A percentile compares a stretch with the other conserved stretches of the same genome.
Evolutionary conservation across 2,329 filamentous ascomycete genomes (phyloP).

Genomic region (Aspergillus latus): DNA sequence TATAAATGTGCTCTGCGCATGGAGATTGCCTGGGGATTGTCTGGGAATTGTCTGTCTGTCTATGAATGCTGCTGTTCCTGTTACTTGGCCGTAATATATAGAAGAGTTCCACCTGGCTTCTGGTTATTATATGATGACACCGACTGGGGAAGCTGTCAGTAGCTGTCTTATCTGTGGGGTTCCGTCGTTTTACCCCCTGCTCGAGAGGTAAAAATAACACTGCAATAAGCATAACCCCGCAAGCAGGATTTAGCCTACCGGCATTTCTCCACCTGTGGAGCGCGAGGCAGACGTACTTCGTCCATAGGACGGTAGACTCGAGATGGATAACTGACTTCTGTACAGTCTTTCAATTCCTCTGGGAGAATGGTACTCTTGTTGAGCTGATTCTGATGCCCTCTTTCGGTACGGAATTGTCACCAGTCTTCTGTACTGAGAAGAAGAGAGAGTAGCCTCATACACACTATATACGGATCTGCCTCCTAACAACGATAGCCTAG

Average conservation of each 20-base stretch:
- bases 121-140: not conserved
- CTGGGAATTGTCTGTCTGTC: not conserved
- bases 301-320: not conserved
- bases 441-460: not conserved
- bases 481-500: not conserved
- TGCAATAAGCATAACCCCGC: not conserved
- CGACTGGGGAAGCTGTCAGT: not conserved
- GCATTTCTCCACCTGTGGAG: constrained; percentile 1
- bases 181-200: not conserved
- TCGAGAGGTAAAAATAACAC: not conserved
- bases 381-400: not conserved
- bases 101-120: not conserved
- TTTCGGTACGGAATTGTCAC: not conserved
- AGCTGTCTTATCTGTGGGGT: not conserved
- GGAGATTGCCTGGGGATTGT: too few relatives aligned
- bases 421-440: not conserved
- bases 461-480: not conserved
- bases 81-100: not conserved
- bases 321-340: not conserved
- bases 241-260: not conserved
- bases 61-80: not conserved
- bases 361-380: not conserved
- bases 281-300: not conserved
- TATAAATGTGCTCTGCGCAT: not conserved
- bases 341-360: not conserved